Conservation (phyloP, 371 early-diverging fungal genomes). For the Basidiobolus heterosporus region DNA sequence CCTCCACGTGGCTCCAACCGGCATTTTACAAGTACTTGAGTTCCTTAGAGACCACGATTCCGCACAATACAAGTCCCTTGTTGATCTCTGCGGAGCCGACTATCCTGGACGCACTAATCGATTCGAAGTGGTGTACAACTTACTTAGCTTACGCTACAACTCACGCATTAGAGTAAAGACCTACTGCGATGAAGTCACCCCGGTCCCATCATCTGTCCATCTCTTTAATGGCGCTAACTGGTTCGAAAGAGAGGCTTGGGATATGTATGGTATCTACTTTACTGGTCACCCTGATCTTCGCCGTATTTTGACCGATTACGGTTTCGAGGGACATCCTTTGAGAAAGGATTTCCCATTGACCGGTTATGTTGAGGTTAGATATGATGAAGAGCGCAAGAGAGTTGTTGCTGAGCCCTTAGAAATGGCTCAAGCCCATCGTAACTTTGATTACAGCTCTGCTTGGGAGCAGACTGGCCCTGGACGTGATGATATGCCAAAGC, state of each 20-base stretch:
- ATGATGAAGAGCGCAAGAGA: slow-evolving; percentile 93
- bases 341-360: slow-evolving; percentile 97
- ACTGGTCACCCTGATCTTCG: slow-evolving; percentile 89
- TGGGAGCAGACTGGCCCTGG: slow-evolving; percentile 66
- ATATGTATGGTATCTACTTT: slow-evolving; percentile 96
- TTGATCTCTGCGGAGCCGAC: slow-evolving; percentile 80
- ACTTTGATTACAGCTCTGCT: slow-evolving; percentile 75
- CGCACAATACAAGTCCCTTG: slow-evolving; percentile 77
- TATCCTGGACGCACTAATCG: slow-evolving; percentile 81
- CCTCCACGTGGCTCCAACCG: slow-evolving; percentile 74
- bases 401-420: slow-evolving; percentile 91
- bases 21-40: slow-evolving; percentile 53
- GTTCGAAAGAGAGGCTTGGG: slow-evolving; percentile 95
- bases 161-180: slow-evolving; percentile 94
- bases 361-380: slow-evolving; percentile 87
- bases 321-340: slow-evolving; percentile 93
- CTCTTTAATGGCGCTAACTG: slow-evolving; percentile 82
- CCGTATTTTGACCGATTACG: slow-evolving; percentile 94
- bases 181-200: slow-evolving; percentile 75
- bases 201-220: slow-evolving; percentile 68
- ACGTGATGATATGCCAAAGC: too few relatives aligned
- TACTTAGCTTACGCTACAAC: slow-evolving; percentile 75
- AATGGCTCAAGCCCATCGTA: slow-evolving; percentile 90
- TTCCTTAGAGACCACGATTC: slow-evolving; percentile 90
- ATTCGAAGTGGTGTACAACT: slow-evolving; percentile 91